Conservation (phyloP, 116 monocot species). For the Cymodocea nodosa region DNA sequence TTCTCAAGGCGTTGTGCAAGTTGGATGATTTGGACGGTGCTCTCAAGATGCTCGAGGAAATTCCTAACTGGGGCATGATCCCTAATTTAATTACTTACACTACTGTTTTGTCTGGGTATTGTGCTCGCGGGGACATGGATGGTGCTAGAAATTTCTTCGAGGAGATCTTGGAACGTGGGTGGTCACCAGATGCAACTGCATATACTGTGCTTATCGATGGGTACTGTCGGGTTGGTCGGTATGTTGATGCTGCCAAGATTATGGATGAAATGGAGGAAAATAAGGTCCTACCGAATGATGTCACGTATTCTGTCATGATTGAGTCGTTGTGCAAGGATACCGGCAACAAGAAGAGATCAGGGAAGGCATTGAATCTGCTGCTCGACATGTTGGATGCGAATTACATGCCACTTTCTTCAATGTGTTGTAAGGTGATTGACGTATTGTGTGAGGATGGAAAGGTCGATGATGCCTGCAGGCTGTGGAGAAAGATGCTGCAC, state of each 20-base stretch:
- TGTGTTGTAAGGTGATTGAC: slow-evolving; percentile 71
- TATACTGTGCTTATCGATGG: slow-evolving; percentile 62
- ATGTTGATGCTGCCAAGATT: slow-evolving; percentile 58
- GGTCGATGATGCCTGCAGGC: slow-evolving; percentile 45
- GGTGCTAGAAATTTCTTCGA: slow-evolving; percentile 29
- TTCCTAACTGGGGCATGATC: slow-evolving; percentile 53
- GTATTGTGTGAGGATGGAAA: slow-evolving; percentile 51
- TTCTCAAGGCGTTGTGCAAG: slow-evolving; percentile 45
- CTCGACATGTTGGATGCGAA: slow-evolving; percentile 39
- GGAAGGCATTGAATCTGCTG: slow-evolving; percentile 52
- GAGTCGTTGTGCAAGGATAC: slow-evolving; percentile 36
- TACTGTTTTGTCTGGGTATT: slow-evolving; percentile 40
- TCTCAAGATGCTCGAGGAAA: slow-evolving; percentile 59
- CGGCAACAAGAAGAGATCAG: slow-evolving; percentile 19
- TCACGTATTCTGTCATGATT: slow-evolving; percentile 80
- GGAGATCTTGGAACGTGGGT: slow-evolving; percentile 22
- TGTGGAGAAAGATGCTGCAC: slow-evolving; percentile 56
- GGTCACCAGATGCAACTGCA: slow-evolving; percentile 32
- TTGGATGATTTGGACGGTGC: slow-evolving; percentile 31
- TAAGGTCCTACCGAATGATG: slow-evolving; percentile 25
- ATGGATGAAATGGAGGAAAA: slow-evolving; percentile 31
- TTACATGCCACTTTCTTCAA: slow-evolving; percentile 30
- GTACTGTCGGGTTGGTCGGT: slow-evolving; percentile 42
- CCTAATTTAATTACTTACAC: slow-evolving; percentile 61
- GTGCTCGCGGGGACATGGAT: slow-evolving; percentile 26